Conservation (phyloP, 768 basidiomycete species). For the Kwoniella europaea region DNA sequence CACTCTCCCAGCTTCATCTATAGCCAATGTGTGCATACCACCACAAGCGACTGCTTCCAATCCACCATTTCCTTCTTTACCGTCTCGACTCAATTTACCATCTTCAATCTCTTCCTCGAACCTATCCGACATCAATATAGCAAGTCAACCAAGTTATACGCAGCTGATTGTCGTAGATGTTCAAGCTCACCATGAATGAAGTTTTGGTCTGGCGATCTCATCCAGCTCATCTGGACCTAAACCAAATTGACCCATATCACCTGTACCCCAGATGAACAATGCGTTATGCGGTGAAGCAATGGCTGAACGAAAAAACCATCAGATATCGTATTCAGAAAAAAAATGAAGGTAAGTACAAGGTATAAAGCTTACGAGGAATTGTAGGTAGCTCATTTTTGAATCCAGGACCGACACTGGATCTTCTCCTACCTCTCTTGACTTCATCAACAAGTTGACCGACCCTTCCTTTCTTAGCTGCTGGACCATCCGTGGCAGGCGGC, state of each 20-base stretch:
- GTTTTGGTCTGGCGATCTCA: slow-evolving; percentile 75
- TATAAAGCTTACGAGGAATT: slow-evolving; percentile 38
- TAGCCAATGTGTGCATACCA: slow-evolving; percentile 84
- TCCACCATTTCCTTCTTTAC: slow-evolving; percentile 61
- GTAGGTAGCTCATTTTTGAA: slow-evolving; percentile 36
- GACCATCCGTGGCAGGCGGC: slow-evolving; percentile 18
- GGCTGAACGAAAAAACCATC: slow-evolving; percentile 17
- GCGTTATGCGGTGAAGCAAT: slow-evolving; percentile 67
- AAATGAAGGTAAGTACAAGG: no score
- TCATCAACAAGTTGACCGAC: slow-evolving; percentile 34
- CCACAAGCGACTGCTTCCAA: slow-evolving; percentile 80
- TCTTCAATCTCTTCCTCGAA: slow-evolving; percentile 74
- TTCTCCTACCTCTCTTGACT: slow-evolving; percentile 31
- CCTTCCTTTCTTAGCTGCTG: slow-evolving; percentile 43
- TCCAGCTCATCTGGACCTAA: slow-evolving; percentile 71
- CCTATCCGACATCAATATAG: slow-evolving; percentile 30
- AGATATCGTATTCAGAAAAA: neutral
- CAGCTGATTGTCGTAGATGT: neutral
- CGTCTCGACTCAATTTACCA: slow-evolving; percentile 69
- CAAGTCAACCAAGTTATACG: no score
- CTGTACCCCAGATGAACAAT: slow-evolving; percentile 84
- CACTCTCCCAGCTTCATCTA: slow-evolving; percentile 89
- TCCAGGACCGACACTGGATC: slow-evolving; percentile 32
- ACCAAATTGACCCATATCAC: slow-evolving; percentile 94
- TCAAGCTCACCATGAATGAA: slow-evolving; percentile 67